These are phyloP conservation scores for Malus sieversii DNA, from an alignment of 306 rosid species.

Conservation along the genomic window DNA sequence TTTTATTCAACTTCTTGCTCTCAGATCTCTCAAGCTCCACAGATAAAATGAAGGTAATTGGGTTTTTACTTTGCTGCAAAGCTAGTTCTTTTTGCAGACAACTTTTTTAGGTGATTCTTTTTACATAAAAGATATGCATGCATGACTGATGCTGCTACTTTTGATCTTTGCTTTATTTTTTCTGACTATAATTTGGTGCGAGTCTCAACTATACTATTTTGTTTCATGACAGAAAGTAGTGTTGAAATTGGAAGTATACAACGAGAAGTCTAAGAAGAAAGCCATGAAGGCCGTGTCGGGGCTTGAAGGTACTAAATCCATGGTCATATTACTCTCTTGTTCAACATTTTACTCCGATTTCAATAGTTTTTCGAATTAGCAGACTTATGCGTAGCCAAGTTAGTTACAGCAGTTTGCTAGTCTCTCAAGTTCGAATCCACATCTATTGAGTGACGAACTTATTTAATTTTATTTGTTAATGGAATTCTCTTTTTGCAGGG, in stretches of 20 bases:
- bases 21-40: not conserved
- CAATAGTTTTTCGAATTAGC: not conserved
- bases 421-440: not conserved
- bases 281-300: constrained; percentile 69
- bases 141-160: not conserved
- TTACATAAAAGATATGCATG: not conserved
- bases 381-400: not conserved
- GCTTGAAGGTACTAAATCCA: constrained; percentile 36
- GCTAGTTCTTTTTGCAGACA: not conserved
- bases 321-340: not conserved
- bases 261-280: constrained; percentile 41
- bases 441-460: not conserved
- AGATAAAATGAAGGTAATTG: constrained; percentile 29
- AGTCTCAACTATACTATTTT: not conserved
- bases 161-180: not conserved
- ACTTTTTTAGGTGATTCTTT: not conserved
- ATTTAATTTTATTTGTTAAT: not conserved
- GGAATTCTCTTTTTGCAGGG: constrained; percentile 30
- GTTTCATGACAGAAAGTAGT: constrained; percentile 53
- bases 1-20: not conserved
- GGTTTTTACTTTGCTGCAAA: not conserved
- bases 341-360: not conserved
- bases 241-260: constrained; percentile 38
- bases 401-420: not conserved
- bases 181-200: not conserved